Base-by-base conservation (phyloP, 257 asterid genomes). In the Ligustrum vulgare region DNA sequence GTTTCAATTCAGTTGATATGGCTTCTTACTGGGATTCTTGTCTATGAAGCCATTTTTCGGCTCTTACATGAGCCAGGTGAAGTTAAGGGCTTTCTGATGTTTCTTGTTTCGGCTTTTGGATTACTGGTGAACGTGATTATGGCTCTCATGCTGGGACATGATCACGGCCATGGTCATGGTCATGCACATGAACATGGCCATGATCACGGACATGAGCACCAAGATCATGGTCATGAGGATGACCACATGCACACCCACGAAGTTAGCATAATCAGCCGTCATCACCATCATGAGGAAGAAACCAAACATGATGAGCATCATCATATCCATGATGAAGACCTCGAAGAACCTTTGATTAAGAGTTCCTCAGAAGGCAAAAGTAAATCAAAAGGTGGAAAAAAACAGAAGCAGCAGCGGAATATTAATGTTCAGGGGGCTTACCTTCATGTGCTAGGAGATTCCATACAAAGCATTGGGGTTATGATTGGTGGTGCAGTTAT, bases 1-100 rank as follows among this genome's bases (percentile, higher is more conserved):
- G 93, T 94, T 18, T 94, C 99, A 2, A 92, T 94, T 67, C 99
- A 94, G 67, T 62, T 92, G 84, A 94, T 94, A 56, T 94, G 99
- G 99, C 99, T 94, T 78, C 92, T 92, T 25, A 87, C 97, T 5
- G 99, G 99, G 47, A 91, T 92, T 81, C 94, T 94, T 9, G 96
- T 94, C 32, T 94, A 92, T 69, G 98, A 94, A 81, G 99, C 99
- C 75, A 86, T 94, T 60, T 86, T 80, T 20, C 82, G 98, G 9
- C 84, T 92, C 5, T 72, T 88, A 39, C 54, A 88, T 69, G 91
- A 83, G 0, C 72, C 84, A 0, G 97, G 98, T 49, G 96, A 92
- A 76, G 99, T 92, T 45, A 76, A 92, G 81, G 99, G 99, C 12
- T 88, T 83, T 70, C 80, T 91, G 76, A 94, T 94, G 99, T 94